phyloP scores from a whole-genome alignment of 495 filamentous ascomycete genomes.

The Chaetomium fimeti region DNA sequence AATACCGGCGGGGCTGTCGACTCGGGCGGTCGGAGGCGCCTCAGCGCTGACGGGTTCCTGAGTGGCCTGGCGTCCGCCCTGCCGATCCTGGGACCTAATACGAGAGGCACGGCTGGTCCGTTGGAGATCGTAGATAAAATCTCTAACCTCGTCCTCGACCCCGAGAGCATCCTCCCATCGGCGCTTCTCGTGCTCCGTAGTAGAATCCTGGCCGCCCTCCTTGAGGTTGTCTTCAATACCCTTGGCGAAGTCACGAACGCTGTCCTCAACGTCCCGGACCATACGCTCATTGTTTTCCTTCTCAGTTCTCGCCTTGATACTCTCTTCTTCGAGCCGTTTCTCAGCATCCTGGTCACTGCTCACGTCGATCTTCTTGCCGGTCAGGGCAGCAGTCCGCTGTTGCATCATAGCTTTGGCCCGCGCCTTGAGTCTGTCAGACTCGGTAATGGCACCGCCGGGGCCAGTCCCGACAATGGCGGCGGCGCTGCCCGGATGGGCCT shows the following conservation, averaged over 20 bases:
- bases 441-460: conserved; percentile 85
- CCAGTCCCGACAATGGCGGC: conserved; percentile 89
- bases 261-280: conserved; percentile 96
- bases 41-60: conserved; percentile 49
- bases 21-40: conserved; percentile 39
- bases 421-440: conserved; percentile 91
- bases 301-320: conserved; percentile 71
- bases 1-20: conserved; percentile 42
- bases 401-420: conserved; percentile 98
- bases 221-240: conserved; percentile 84
- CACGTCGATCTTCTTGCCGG: conserved; percentile 70
- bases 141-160: conserved; percentile 92
- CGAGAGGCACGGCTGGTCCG: conserved; percentile 73
- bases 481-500: conserved; percentile 80
- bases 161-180: conserved; percentile 97
- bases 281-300: conserved; percentile 92
- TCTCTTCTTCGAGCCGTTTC: conserved; percentile 85
- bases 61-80: conserved; percentile 44
- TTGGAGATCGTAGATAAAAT: conserved; percentile 96
- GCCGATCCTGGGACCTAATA: conserved; percentile 67
- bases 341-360: conserved; percentile 68
- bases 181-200: conserved; percentile 79
- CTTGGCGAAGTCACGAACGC: conserved; percentile 82
- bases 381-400: conserved; percentile 87
- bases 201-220: conserved; percentile 66